Evolutionary conservation across 164 flowering plant species (phyloP).

Genomic region (Berberis thunbergii): DNA sequence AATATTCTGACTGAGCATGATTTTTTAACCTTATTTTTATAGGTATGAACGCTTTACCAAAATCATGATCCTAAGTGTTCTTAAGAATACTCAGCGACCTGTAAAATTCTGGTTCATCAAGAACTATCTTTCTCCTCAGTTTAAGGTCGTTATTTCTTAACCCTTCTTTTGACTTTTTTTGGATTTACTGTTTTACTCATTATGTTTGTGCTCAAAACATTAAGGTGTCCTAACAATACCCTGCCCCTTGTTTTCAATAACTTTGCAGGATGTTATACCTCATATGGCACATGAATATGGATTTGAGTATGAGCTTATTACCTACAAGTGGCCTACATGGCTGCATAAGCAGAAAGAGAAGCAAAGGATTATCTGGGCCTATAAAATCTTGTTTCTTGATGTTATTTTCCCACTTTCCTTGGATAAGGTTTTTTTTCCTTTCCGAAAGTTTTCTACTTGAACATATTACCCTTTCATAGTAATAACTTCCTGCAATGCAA

Average conservation of each 20-base stretch:
- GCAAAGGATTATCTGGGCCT: slow-evolving; percentile 98
- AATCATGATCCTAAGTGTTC: slow-evolving; percentile 93
- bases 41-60: slow-evolving; percentile 96
- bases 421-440: slow-evolving; percentile 57
- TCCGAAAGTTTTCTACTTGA: not conserved
- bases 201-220: not conserved
- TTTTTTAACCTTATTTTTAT: slow-evolving; percentile 17
- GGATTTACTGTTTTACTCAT: not conserved
- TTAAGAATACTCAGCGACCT: slow-evolving; percentile 81
- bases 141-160: slow-evolving; percentile 50
- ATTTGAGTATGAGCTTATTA: slow-evolving; percentile 84
- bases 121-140: slow-evolving; percentile 96
- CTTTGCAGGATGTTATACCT: slow-evolving; percentile 81
- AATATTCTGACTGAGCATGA: not conserved
- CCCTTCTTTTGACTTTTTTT: not conserved
- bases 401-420: slow-evolving; percentile 95
- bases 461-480: not conserved
- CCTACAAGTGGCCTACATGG: slow-evolving; percentile 99
- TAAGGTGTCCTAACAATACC: not conserved
- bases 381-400: slow-evolving; percentile 93
- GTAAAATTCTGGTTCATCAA: slow-evolving; percentile 99
- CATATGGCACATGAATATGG: slow-evolving; percentile 93
- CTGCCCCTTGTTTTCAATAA: not conserved
- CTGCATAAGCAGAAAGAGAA: slow-evolving; percentile 96
- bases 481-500: not conserved